Conservation (phyloP, 2,329 filamentous ascomycete genomes). For the Diplodia scrobiculata region DNA sequence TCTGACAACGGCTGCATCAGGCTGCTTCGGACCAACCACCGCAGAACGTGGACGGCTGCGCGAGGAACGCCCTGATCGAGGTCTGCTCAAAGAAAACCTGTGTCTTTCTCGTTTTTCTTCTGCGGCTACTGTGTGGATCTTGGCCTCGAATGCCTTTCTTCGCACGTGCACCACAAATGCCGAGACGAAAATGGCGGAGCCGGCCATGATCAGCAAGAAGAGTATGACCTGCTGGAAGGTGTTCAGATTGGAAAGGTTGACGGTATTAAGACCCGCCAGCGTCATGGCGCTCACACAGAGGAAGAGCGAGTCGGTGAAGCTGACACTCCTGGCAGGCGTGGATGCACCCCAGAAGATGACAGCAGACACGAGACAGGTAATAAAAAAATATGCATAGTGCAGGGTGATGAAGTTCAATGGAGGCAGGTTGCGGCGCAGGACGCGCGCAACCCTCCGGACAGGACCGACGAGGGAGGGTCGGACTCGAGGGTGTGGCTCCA, state of each 20-base stretch:
- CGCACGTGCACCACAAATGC: conserved; percentile 64
- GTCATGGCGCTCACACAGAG: conserved; percentile 68
- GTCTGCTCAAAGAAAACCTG: conserved; percentile 19
- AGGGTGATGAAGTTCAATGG: conserved; percentile 64
- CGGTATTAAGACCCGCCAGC: conserved; percentile 67
- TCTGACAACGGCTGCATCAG: background rate
- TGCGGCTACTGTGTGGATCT: conserved; percentile 59
- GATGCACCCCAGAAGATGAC: conserved; percentile 64
- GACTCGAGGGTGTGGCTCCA: conserved; percentile 28
- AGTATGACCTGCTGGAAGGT: conserved; percentile 69
- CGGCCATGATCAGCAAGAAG: conserved; percentile 66
- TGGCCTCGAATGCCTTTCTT: conserved; percentile 63
- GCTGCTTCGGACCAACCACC: background rate
- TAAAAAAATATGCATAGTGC: conserved; percentile 68
- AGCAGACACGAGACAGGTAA: conserved; percentile 58
- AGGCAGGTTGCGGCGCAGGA: conserved; percentile 39
- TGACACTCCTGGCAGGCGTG: conserved; percentile 54
- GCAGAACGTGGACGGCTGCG: background rate
- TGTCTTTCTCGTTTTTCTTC: conserved; percentile 30
- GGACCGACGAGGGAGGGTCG: conserved; percentile 29
- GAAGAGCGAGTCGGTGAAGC: conserved; percentile 68
- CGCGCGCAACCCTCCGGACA: conserved; percentile 33
- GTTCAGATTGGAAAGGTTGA: conserved; percentile 64
- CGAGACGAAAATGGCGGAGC: conserved; percentile 68
- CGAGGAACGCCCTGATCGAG: conserved; percentile 32